Base-by-base conservation (phyloP, 352 stramenopile genomes). In the Chrysophaeum taylorii region DNA sequence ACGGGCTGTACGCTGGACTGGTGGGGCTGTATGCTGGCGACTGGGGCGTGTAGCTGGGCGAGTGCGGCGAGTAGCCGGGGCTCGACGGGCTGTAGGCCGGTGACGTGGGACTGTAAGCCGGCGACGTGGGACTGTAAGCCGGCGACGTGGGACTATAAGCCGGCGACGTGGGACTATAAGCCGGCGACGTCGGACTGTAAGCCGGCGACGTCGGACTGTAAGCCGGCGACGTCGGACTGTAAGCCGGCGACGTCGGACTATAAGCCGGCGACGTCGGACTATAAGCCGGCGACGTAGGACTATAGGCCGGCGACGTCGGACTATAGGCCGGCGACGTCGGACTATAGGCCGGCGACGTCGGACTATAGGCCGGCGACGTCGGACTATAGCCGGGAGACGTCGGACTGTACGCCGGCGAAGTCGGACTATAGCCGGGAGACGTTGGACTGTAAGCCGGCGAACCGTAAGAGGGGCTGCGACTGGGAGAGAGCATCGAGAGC, bases 391-490 rank as follows among this genome's bases (percentile, higher is more conserved):
- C 90, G 35, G 92, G 90, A 35, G 69, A 84, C 7, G 89, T 92
- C 38, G 88, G 85, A 64, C 73, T 85, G 76, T 93, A 95, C 1
- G 80, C 84, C 64, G 79, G 57, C 64, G 82, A 90, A 79, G 76
- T 81, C 12, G 76, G 75, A n/a, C 67, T 79, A 68, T 87, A 89
- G 1, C 75, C 77, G 0, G 82, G 80, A 54, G 43, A 75, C 25
- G 83, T 91, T 36, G 89, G 87, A n/a, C 63, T 83, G 76, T 96
- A 96, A 0, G 88, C 87, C 27, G 92, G 91, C 31, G 76, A 89
- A 15, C 89, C 94, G 53, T 89, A 89, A 35, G 80, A 86, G 72
- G 87, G 89, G 0, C 80, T 79, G 87, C 5, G 82, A 53, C 43
- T 53, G 54, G 23, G 52, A 37, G 52, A 64, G n/a, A 16, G 16